These are phyloP conservation scores for Volutella citrinella DNA, from an alignment of 2,329 filamentous ascomycete species.

Conservation along the genomic window DNA sequence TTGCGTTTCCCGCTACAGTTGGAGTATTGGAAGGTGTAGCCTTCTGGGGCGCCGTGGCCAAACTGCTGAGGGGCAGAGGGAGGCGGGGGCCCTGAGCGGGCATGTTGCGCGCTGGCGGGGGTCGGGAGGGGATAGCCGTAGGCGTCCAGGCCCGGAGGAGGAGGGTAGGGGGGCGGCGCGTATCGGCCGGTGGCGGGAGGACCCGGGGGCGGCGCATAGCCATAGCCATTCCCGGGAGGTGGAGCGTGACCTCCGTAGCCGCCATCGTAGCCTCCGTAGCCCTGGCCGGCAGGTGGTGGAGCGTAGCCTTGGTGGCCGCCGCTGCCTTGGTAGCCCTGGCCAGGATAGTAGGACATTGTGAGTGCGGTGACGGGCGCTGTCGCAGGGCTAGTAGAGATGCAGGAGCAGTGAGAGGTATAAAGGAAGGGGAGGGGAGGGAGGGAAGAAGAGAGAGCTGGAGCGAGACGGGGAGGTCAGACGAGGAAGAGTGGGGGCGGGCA, in stretches of 20 bases:
- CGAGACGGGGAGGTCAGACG: too few relatives aligned
- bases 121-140: slow-evolving; percentile 44
- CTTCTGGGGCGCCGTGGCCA: slow-evolving; percentile 64
- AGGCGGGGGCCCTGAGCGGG: slow-evolving; percentile 39
- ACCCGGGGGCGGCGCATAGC: slow-evolving; percentile 20
- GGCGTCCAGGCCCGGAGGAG: slow-evolving; percentile 41
- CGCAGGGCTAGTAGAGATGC: slow-evolving; percentile 2
- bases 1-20: slow-evolving; percentile 71
- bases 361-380: slow-evolving; percentile 6
- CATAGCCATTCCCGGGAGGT: slow-evolving; percentile 21
- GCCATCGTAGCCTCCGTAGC: slow-evolving; percentile 20
- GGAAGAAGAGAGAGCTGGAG: slow-evolving; percentile 9
- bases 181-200: slow-evolving; percentile 22
- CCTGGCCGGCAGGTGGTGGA: slow-evolving; percentile 10
- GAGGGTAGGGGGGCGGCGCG: slow-evolving; percentile 35
- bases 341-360: slow-evolving; percentile 41
- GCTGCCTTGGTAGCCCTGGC: slow-evolving; percentile 38
- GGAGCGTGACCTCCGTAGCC: slow-evolving; percentile 26
- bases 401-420: slow-evolving; percentile 3
- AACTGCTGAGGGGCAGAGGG: slow-evolving; percentile 54
- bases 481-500: too few relatives aligned
- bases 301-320: slow-evolving; percentile 26
- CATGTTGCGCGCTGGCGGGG: slow-evolving; percentile 25
- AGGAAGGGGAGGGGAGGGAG: slow-evolving; percentile 5
- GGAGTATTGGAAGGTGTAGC: slow-evolving; percentile 73